These are phyloP conservation scores for Kuraishia ogatae DNA, from an alignment of 805 yeast genomes.

Conservation along the genomic window DNA sequence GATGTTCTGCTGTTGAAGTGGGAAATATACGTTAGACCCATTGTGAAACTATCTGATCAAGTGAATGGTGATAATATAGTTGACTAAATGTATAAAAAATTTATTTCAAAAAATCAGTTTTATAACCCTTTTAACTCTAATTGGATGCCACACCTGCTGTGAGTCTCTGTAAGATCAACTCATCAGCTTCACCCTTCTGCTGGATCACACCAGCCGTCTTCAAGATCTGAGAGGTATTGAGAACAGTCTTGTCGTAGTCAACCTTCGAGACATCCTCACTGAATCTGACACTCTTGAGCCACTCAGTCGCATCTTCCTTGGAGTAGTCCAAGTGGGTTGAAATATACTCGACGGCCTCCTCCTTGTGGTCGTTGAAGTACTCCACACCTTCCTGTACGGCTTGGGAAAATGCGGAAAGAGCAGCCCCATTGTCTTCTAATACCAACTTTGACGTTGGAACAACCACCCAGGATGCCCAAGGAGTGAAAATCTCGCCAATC, in stretches of 20 bases:
- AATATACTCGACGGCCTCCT: conserved; percentile 62
- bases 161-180: conserved; percentile 1
- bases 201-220: conserved; percentile 51
- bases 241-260: conserved; percentile 40
- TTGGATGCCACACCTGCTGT: not conserved
- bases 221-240: conserved; percentile 51
- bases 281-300: conserved; percentile 77
- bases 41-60: no score
- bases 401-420: conserved; percentile 31
- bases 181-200: conserved; percentile 4
- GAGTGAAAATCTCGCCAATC: conserved; percentile 85
- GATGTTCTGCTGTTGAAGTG: no score
- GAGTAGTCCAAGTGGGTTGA: conserved; percentile 65
- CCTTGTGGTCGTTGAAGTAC: conserved; percentile 51
- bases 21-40: no score
- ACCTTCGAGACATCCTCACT: conserved; percentile 33
- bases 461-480: conserved; percentile 95
- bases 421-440: conserved; percentile 15
- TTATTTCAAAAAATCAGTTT: not conserved
- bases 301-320: conserved; percentile 65
- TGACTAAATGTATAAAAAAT: no score
- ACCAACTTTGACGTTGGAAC: conserved; percentile 37
- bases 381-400: conserved; percentile 61
- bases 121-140: not conserved
- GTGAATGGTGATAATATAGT: no score